These are phyloP conservation scores for Cyberlindnera saturnus DNA, from an alignment of 805 yeast species.

Conservation along the genomic window DNA sequence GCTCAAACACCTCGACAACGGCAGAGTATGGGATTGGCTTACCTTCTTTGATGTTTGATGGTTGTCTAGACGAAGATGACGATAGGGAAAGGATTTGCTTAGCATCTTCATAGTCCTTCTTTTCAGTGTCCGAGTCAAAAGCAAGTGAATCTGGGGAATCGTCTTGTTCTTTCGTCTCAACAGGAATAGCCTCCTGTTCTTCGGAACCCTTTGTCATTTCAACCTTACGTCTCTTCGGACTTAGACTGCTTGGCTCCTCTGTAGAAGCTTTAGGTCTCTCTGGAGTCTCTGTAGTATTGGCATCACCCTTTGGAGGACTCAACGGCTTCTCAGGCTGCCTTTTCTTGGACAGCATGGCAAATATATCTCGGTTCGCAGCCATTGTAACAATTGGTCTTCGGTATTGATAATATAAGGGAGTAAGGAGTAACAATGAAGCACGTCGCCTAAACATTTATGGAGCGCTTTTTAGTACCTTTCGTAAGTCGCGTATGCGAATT, in stretches of 20 bases:
- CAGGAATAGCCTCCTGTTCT: constrained; percentile 1
- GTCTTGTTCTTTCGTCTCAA: neutral
- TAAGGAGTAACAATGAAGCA: neutral
- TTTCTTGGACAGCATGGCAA: constrained; percentile 20
- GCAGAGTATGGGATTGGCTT: constrained; percentile 31
- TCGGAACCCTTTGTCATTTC: neutral
- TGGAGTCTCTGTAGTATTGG: neutral
- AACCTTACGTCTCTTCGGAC: constrained; percentile 6
- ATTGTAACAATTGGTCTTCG: constrained; percentile 6
- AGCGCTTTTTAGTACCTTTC: too few species aligned
- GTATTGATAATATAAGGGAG: neutral
- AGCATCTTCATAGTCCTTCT: constrained; percentile 20
- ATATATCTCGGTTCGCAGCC: constrained; percentile 20
- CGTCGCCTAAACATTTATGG: too few species aligned
- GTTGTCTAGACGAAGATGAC: constrained; percentile 2
- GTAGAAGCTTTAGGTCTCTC: constrained; percentile 3
- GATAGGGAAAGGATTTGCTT: constrained; percentile 15
- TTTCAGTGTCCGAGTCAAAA: constrained; percentile 20
- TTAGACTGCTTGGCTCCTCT: neutral
- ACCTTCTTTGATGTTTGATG: constrained; percentile 4
- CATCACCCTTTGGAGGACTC: neutral
- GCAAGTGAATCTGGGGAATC: constrained; percentile 7
- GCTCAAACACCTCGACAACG: constrained; percentile 60
- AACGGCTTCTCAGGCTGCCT: neutral
- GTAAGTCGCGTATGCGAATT: too few species aligned